phyloP scores from a whole-genome alignment of 257 asterid species.

The Paraleonurus japonicus region DNA sequence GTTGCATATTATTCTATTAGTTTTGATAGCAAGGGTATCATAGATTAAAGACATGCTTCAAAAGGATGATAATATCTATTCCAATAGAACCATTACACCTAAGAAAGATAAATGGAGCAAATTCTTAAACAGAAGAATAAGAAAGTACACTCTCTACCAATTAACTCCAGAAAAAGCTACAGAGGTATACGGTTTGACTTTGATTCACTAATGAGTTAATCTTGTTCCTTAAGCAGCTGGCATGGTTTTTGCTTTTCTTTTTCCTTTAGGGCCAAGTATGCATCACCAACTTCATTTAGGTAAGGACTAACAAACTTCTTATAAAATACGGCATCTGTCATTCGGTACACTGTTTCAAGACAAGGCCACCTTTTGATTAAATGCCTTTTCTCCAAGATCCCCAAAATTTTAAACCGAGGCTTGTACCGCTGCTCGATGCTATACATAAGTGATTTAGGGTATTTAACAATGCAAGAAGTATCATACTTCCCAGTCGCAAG shows the following conservation, averaged over 20 bases:
- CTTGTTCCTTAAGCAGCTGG: background rate
- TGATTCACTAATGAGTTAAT: background rate
- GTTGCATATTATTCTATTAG: too few relatives aligned
- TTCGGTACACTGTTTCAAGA: background rate
- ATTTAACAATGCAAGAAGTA: conserved; percentile 14
- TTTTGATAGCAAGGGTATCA: background rate
- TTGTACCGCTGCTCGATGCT: conserved; percentile 39
- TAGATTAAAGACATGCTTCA: background rate
- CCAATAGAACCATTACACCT: background rate
- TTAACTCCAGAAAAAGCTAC: background rate
- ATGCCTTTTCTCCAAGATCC: conserved; percentile 29
- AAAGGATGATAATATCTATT: background rate
- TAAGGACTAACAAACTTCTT: conserved; percentile 31
- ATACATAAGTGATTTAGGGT: conserved; percentile 27
- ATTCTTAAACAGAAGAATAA: background rate
- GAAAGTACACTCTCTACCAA: background rate
- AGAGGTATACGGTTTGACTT: background rate
- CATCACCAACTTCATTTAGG: conserved; percentile 7
- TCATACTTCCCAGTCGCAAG: conserved; percentile 33
- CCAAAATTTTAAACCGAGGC: conserved; percentile 37
- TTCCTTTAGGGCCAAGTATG: background rate
- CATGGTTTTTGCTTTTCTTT: background rate
- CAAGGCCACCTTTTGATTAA: conserved; percentile 30
- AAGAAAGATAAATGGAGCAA: too few relatives aligned
- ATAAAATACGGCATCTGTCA: conserved; percentile 15